Evolutionary conservation across 306 rosid species (phyloP).

Genomic region (Phaseolus lunatus): DNA sequence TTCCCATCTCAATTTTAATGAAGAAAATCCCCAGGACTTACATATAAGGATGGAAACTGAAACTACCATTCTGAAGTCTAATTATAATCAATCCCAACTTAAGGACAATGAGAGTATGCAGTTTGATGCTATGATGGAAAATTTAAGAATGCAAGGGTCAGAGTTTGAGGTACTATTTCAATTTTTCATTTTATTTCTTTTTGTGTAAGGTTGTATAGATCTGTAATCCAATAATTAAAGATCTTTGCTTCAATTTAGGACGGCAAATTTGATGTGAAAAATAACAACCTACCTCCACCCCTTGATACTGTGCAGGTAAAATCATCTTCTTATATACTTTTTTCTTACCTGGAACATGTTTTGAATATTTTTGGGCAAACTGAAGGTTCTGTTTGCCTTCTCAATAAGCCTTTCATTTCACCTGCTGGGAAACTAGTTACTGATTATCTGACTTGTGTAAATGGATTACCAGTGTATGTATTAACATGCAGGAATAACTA

Average conservation of each 20-base stretch:
- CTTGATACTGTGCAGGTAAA: slow-evolving; percentile 79
- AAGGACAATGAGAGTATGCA: slow-evolving; percentile 65
- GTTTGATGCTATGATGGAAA: slow-evolving; percentile 62
- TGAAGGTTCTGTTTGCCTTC: not conserved
- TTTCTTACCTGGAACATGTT: slow-evolving; percentile 1
- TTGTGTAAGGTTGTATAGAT: slow-evolving; percentile 34
- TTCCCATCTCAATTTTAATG: slow-evolving; percentile 59
- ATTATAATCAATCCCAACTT: slow-evolving; percentile 54
- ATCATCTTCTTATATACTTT: slow-evolving; percentile 17
- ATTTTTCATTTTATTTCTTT: not conserved
- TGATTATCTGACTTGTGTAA: slow-evolving; percentile 8
- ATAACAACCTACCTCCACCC: slow-evolving; percentile 57
- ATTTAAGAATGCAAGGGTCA: slow-evolving; percentile 57
- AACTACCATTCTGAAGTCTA: slow-evolving; percentile 49
- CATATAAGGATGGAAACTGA: slow-evolving; percentile 51
- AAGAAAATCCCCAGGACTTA: slow-evolving; percentile 56
- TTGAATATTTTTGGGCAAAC: slow-evolving; percentile 6
- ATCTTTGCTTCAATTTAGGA: slow-evolving; percentile 59
- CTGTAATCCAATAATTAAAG: slow-evolving; percentile 39
- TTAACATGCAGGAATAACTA: not conserved
- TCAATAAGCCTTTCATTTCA: not conserved
- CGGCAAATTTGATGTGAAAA: slow-evolving; percentile 58
- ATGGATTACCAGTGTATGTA: slow-evolving; percentile 1
- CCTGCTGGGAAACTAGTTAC: slow-evolving; percentile 21
- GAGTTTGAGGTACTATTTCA: slow-evolving; percentile 59